phyloP scores from a whole-genome alignment of 345 rosid genomes.

The Salix udensis region DNA sequence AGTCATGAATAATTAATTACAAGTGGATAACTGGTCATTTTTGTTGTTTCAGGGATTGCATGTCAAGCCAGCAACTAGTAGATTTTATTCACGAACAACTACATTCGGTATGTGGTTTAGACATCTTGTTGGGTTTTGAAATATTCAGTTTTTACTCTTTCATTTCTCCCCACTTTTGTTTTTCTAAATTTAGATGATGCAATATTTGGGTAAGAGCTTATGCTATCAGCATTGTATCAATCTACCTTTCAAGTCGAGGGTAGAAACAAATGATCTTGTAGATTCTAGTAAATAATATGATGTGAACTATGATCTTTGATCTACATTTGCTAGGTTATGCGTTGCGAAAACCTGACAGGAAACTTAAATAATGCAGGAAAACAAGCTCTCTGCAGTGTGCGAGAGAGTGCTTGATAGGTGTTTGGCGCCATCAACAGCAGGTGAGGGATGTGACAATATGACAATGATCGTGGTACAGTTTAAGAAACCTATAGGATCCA shows the following conservation, averaged over 20 bases:
- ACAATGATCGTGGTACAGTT: slow-evolving; percentile 94
- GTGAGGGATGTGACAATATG: slow-evolving; percentile 99
- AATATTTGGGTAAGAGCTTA: neutral
- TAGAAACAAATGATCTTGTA: neutral
- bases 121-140: neutral
- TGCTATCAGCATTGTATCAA: neutral
- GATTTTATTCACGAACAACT: slow-evolving; percentile 85
- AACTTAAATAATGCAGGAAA: slow-evolving; percentile 57
- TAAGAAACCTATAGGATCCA: slow-evolving; percentile 50
- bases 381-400: slow-evolving; percentile 74
- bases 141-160: neutral
- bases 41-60: slow-evolving; percentile 76
- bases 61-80: slow-evolving; percentile 93
- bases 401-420: slow-evolving; percentile 83
- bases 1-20: neutral
- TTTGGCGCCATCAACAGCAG: slow-evolving; percentile 73
- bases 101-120: slow-evolving; percentile 39
- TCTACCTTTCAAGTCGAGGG: neutral
- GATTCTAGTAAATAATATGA: neutral
- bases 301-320: neutral
- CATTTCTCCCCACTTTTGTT: neutral
- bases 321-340: neutral
- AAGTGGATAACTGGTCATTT: neutral
- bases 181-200: neutral
- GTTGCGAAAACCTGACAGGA: neutral